Evolutionary conservation across 768 basidiomycete genomes (phyloP).

Genomic region (Imleria badia): DNA sequence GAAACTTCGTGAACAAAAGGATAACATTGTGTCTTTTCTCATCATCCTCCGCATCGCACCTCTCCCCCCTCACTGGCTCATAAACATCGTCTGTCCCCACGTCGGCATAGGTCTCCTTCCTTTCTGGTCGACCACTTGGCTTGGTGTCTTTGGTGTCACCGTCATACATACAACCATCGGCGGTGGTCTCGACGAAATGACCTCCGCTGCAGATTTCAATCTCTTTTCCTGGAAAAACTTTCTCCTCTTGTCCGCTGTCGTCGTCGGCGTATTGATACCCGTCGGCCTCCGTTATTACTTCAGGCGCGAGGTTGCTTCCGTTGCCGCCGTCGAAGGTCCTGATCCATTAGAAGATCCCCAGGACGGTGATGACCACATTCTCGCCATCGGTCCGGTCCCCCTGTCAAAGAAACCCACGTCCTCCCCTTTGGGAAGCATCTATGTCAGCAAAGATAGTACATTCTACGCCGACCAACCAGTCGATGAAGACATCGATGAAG

Average conservation of each 20-base stretch:
- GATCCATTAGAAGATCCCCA: conserved; percentile 33
- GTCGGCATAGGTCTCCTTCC: conserved; percentile 81
- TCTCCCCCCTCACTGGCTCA: conserved; percentile 94
- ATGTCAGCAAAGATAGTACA: conserved; percentile 37
- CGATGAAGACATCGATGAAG: conserved; percentile 60
- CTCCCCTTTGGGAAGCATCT: conserved; percentile 29
- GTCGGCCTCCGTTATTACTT: conserved; percentile 87
- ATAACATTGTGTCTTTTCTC: conserved; percentile 88
- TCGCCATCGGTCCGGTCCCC: conserved; percentile 57
- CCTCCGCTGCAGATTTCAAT: conserved; percentile 89
- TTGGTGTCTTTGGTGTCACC: conserved; percentile 87
- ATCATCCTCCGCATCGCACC: conserved; percentile 95
- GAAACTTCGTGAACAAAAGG: conserved; percentile 75
- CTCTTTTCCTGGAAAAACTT: conserved; percentile 92
- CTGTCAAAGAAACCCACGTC: conserved; percentile 41
- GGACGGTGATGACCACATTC: conserved; percentile 46
- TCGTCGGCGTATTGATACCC: conserved; percentile 90
- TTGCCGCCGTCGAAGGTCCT: conserved; percentile 37
- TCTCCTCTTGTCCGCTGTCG: conserved; percentile 78
- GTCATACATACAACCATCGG: conserved; percentile 97
- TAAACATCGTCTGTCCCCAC: conserved; percentile 91
- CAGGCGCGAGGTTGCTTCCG: conserved; percentile 53
- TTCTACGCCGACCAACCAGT: conserved; percentile 43
- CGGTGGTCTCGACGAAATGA: conserved; percentile 93
- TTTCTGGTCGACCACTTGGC: conserved; percentile 89